phyloP scores from a whole-genome alignment of 805 yeast species.

The Komagataella pastoris region DNA sequence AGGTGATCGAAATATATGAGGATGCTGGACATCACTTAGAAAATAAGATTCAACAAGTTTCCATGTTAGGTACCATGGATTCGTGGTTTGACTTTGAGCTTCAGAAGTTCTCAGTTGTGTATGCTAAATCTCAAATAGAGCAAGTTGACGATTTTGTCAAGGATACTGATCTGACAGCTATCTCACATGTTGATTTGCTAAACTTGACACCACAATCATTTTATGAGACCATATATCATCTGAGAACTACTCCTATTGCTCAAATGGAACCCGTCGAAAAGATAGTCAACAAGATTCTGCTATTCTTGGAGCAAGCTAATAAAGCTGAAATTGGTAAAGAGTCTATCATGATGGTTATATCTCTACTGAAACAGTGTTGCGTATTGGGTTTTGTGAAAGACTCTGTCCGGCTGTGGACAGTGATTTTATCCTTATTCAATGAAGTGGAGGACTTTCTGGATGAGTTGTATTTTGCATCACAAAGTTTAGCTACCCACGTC shows the following conservation, averaged over 20 bases:
- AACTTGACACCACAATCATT: neutral
- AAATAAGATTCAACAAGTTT: constrained; percentile 2
- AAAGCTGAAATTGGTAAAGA: neutral
- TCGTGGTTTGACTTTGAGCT: constrained; percentile 10
- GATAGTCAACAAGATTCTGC: neutral
- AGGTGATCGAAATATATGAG: constrained; percentile 25
- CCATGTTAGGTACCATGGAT: neutral
- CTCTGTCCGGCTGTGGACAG: neutral
- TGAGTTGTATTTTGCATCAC: neutral
- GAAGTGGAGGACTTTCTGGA: neutral
- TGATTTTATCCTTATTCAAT: neutral
- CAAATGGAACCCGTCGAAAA: neutral
- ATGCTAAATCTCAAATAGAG: neutral
- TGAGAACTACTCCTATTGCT: neutral
- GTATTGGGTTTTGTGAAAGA: neutral
- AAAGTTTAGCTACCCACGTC: neutral
- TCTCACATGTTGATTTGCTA: neutral
- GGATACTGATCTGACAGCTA: neutral
- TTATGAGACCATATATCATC: neutral
- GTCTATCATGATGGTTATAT: neutral
- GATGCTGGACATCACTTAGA: constrained; percentile 11
- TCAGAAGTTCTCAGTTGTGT: constrained; percentile 3
- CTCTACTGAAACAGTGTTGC: neutral
- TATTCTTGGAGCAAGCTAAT: neutral
- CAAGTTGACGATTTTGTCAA: constrained; percentile 5